Evolutionary conservation across 2,329 filamentous ascomycete species (phyloP).

Genomic region (Neodidymelliopsis sp.): DNA sequence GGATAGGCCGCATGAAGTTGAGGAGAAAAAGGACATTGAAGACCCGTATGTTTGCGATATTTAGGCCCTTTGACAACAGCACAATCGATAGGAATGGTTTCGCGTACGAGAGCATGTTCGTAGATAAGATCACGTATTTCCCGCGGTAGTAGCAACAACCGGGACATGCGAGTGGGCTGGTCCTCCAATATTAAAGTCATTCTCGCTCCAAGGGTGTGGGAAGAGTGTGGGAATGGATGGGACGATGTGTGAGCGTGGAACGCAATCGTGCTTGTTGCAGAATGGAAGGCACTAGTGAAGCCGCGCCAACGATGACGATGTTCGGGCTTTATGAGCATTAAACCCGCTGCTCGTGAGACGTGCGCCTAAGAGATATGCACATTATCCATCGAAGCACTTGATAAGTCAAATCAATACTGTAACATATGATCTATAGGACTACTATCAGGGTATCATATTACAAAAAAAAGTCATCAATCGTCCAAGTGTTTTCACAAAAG

Average conservation of each 20-base stretch:
- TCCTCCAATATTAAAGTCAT: too few relatives aligned
- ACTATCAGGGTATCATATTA: background rate
- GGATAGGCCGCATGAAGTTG: slow-evolving; percentile 17
- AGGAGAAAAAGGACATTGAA: slow-evolving; percentile 7
- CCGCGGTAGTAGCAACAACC: slow-evolving; percentile 29
- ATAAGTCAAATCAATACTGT: background rate
- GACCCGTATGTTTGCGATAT: slow-evolving; percentile 8
- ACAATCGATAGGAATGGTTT: slow-evolving; percentile 25
- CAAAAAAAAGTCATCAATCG: background rate
- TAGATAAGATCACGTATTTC: slow-evolving; percentile 34
- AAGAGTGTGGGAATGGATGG: too few relatives aligned
- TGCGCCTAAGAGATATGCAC: too few relatives aligned
- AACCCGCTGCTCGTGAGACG: slow-evolving; percentile 1
- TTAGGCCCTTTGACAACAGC: slow-evolving; percentile 14
- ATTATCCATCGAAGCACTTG: too few relatives aligned
- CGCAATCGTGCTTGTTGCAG: too few relatives aligned
- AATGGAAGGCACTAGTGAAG: too few relatives aligned
- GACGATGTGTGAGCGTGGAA: too few relatives aligned
- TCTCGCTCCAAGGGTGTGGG: too few relatives aligned
- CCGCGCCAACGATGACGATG: slow-evolving; percentile 12
- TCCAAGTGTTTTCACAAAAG: background rate
- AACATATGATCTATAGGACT: background rate
- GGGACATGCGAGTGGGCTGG: too few relatives aligned
- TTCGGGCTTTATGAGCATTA: background rate
- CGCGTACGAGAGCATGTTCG: slow-evolving; percentile 25